Percentiles rank a stretch among this genome's conserved stretches.
Evolutionary conservation across 2,329 filamentous ascomycete genomes (phyloP).

Genomic region (Colletotrichum coccodes): DNA sequence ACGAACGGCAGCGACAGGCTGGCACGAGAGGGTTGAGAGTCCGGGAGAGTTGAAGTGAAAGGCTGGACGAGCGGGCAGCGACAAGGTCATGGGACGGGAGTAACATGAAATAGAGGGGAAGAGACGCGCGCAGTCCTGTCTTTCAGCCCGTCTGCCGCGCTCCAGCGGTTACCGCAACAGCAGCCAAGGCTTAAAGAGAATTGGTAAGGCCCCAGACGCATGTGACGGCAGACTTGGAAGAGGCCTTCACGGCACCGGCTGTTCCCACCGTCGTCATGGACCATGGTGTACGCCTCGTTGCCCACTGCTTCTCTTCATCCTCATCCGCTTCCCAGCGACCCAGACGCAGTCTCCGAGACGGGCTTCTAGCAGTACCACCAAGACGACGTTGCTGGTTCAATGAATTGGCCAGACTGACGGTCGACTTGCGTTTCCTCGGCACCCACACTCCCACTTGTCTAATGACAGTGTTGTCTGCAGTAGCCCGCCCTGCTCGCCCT

Average conservation of each 20-base stretch:
- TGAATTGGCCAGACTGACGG: background rate
- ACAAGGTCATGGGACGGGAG: slow-evolving; percentile 1
- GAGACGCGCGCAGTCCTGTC: background rate
- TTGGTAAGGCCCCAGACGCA: background rate
- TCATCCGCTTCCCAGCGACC: slow-evolving; percentile 1
- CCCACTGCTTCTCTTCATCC: slow-evolving; percentile 2
- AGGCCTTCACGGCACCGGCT: slow-evolving; percentile 2
- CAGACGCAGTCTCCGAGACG: background rate
- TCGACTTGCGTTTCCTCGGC: slow-evolving; percentile 18
- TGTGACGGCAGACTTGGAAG: slow-evolving; percentile 4
- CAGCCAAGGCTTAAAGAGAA: background rate
- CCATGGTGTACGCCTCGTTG: background rate
- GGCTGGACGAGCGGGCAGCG: background rate
- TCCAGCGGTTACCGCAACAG: slow-evolving; percentile 8
- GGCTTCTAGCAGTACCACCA: background rate
- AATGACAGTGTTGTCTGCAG: slow-evolving; percentile 1
- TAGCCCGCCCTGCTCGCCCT: slow-evolving; percentile 5
- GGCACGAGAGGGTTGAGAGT: slow-evolving; percentile 8
- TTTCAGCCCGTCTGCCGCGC: background rate
- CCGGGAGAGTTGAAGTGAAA: slow-evolving; percentile 13
- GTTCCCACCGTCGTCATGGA: background rate
- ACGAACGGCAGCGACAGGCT: background rate
- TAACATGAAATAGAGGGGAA: background rate
- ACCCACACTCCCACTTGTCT: slow-evolving; percentile 5
- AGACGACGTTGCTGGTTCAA: background rate